These are phyloP conservation scores for Agaricus blazei DNA, from an alignment of 768 basidiomycete genomes.

Conservation along the genomic window DNA sequence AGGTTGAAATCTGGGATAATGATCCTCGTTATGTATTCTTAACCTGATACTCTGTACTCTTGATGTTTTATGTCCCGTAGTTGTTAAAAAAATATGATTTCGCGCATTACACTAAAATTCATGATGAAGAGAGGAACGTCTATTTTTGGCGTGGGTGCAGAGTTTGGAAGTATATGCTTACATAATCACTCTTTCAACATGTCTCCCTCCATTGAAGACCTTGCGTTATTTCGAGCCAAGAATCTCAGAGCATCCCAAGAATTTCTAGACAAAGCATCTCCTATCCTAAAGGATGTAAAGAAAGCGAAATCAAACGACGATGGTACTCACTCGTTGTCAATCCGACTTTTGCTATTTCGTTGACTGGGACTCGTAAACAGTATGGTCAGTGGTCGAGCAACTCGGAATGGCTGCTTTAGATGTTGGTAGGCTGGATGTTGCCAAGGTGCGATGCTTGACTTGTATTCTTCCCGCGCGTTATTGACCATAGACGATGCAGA, in stretches of 20 bases:
- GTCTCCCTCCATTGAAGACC: conserved; percentile 45
- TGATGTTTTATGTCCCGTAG: no score
- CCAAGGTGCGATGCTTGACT: conserved; percentile 51
- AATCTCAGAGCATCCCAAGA: conserved; percentile 55
- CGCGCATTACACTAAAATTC: no score
- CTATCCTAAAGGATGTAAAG: conserved; percentile 43
- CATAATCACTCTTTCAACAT: conserved; percentile 19
- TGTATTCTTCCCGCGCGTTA: background rate
- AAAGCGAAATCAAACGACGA: conserved; percentile 49
- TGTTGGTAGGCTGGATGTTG: conserved; percentile 63
- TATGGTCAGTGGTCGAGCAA: conserved; percentile 80
- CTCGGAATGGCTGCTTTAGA: conserved; percentile 75
- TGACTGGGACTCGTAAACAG: conserved; percentile 30
- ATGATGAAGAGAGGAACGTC: no score
- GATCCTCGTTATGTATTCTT: conserved; percentile 52
- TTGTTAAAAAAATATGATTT: no score
- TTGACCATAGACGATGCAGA: background rate
- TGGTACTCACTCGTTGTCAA: conserved; percentile 29
- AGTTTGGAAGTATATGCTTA: background rate
- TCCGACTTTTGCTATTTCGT: background rate
- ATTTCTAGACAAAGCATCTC: conserved; percentile 47
- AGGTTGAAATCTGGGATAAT: conserved; percentile 39
- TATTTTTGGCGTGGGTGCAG: no score
- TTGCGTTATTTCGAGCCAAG: conserved; percentile 49
- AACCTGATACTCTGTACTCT: conserved; percentile 22